Base-by-base conservation (phyloP, 2,329 filamentous ascomycete species). In the Alternaria metachromatica region DNA sequence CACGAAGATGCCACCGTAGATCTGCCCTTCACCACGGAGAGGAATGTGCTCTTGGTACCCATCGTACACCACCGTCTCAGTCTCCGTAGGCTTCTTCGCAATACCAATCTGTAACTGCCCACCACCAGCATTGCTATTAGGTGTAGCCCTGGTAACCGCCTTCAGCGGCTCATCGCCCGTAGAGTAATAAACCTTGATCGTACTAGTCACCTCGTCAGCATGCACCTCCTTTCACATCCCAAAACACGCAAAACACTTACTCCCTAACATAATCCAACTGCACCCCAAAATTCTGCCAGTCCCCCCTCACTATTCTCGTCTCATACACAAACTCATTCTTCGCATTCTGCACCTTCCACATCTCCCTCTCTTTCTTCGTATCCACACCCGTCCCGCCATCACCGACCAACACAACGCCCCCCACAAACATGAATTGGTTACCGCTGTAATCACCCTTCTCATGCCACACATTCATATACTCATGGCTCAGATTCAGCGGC, bases 1-100 rank as follows among this genome's bases (percentile, higher is more conserved):
- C 6, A 78, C 68, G 33, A 79, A 78, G 6, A 78, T 55, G 3
- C 77, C 72, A 2, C 75, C 75, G 63, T 78, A 78, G 4, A 75
- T 72, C 30, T 76, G 73, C 1, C 71, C 73, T 37, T 76, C 73
- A 15, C 67, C 64, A 2, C 62, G 37, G 2, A 60, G 18, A 5
- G 51, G 43, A 18, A 76, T 67, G 4, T 28, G 26, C 62, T 74
- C 74, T 18, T 76, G 74, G 53, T 71, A 76, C 15, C 74, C 74
- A 59, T 75, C 72, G 48, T 50, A 73, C 10, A 74, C 68, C 20
- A 72, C 71, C 3, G 66, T 74, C 60, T 73, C 48, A 3, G 72
- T 76, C 44, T 75, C 74, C 0, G 73, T 75, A 0, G 72, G 73
- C 54, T 76, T 76, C 60, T 76, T 76, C 37, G 70, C 69, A 25